phyloP scores from a whole-genome alignment of 202 grass and related monocot species.

The Bolboschoenoplectus hybrid region DNA sequence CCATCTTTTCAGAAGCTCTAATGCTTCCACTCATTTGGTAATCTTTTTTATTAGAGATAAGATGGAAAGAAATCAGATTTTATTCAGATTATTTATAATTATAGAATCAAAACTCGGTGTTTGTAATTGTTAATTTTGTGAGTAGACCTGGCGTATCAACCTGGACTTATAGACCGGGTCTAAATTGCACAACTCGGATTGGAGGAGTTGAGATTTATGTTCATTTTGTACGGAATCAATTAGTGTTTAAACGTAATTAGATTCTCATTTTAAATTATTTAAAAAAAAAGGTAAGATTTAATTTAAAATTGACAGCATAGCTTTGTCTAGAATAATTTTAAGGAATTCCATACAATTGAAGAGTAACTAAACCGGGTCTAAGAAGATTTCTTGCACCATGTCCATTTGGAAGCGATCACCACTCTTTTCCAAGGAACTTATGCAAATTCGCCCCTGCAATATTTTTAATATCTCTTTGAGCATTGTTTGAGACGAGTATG shows the following conservation, averaged over 20 bases:
- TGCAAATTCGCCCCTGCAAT: neutral
- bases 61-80: neutral
- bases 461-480: neutral
- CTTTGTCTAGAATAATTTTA: neutral
- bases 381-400: neutral
- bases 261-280: too few relatives aligned
- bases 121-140: neutral
- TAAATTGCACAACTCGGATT: too few relatives aligned
- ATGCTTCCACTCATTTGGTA: neutral
- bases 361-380: slow-evolving; percentile 2
- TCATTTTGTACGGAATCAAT: too few relatives aligned
- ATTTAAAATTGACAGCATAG: neutral
- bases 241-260: too few relatives aligned
- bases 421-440: neutral
- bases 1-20: neutral
- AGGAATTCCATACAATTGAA: neutral
- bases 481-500: neutral
- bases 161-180: too few relatives aligned
- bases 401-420: neutral
- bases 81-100: neutral
- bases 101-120: neutral
- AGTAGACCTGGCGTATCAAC: neutral
- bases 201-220: too few relatives aligned
- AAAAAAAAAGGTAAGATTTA: neutral
- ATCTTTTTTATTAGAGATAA: neutral